Base-by-base conservation (phyloP, 2,329 filamentous ascomycete genomes). In the Fusarium sp. region DNA sequence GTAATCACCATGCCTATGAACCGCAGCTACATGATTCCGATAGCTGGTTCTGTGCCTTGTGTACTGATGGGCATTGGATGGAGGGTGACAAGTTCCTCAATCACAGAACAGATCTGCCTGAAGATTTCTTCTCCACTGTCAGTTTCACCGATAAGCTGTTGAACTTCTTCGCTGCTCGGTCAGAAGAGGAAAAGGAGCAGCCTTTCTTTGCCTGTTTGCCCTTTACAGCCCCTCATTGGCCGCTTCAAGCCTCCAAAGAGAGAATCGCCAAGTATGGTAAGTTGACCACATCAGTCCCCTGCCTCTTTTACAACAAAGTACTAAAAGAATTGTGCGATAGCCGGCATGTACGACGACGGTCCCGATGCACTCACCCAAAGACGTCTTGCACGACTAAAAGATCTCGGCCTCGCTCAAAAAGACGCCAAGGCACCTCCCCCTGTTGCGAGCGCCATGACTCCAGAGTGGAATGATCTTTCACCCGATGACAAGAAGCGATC, bases 1-100 rank as follows among this genome's bases (percentile, higher is more conserved):
- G 80, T 8, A 90, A 90, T 66, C 88, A 90, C 74, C 89, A 88
- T 70, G 87, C 84, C 34, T 89, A 85, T 64, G 87, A 89, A 75
- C 88, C 86, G 9, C 77, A 79, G 45, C 67, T 22, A 18, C 11
- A 40, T 77, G 78, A 38, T 89, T 89, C 69, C 87, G 89, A 74
- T 89, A 88, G 47, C 4, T 64, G 62, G 64, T 89, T 85, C 69
- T 87, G 88, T 76, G 87, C 85, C 22, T 37, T 52, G 57, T 47
- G 54, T 69, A 31, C 68, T 2, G 62, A 70, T 31, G 61, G 63
- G 1, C 82, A 71, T 80, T 86, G 70, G 84, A 85, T 86, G 81
- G 82, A 84, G 69, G 80, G 83, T 37, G 80, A 79, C 10, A 75
- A 80, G 35, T 82, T 81, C 16, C 76, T 84, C 1, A 78, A 84